These are phyloP conservation scores for Chimonanthus salicifolius DNA, from an alignment of 164 flowering plant species.

Conservation along the genomic window DNA sequence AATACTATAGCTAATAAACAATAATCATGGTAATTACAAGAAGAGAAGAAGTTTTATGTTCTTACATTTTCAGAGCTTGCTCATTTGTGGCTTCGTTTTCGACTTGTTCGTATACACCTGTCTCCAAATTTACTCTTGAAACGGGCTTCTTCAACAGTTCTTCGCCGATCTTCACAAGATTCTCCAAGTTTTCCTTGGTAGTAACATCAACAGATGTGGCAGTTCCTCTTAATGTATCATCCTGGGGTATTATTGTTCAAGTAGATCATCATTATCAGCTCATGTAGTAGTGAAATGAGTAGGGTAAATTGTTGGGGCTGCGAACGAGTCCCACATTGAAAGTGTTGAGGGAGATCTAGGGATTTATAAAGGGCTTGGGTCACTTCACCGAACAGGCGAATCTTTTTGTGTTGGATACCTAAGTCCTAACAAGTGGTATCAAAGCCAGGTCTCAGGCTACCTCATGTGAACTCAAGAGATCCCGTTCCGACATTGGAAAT, in stretches of 20 bases:
- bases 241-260: slow-evolving; percentile 9
- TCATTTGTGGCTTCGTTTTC: slow-evolving; percentile 29
- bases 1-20: neutral
- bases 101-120: slow-evolving; percentile 20
- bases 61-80: slow-evolving; percentile 31
- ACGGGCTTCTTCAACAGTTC: slow-evolving; percentile 31
- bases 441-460: too few relatives aligned
- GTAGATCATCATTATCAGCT: neutral
- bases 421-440: too few relatives aligned
- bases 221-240: slow-evolving; percentile 21
- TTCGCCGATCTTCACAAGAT: slow-evolving; percentile 28
- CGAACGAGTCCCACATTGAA: too few relatives aligned
- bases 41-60: neutral
- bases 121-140: slow-evolving; percentile 28
- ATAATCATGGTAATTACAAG: neutral
- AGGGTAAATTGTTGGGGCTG: too few relatives aligned
- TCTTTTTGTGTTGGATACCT: too few relatives aligned
- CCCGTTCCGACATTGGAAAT: too few relatives aligned
- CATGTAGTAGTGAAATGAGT: neutral
- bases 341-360: too few relatives aligned
- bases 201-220: slow-evolving; percentile 22
- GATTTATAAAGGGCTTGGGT: too few relatives aligned
- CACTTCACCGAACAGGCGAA: too few relatives aligned
- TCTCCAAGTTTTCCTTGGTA: slow-evolving; percentile 30
- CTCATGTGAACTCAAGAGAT: too few relatives aligned